A percentile compares a stretch with the other conserved stretches of the same genome.
Conservation (phyloP, 1,284 basidiomycete species). For the Ustilago loliicola region DNA sequence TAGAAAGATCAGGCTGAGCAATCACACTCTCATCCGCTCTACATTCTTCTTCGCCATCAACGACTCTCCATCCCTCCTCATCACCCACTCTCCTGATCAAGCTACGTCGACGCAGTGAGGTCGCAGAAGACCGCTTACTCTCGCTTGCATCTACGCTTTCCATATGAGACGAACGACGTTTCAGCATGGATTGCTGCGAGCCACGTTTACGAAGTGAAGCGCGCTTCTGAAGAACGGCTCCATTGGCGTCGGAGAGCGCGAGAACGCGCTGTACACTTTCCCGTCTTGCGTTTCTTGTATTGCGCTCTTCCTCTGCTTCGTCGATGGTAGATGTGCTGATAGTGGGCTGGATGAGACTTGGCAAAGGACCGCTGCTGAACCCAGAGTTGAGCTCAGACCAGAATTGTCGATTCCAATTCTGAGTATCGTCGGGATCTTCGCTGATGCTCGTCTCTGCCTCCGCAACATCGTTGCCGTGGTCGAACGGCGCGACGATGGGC, state of each 20-base stretch:
- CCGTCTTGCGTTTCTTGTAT: slow-evolving; percentile 5
- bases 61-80: slow-evolving; percentile 31
- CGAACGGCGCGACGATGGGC: neutral
- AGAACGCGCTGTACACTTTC: slow-evolving; percentile 41
- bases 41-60: neutral
- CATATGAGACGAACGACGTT: slow-evolving; percentile 26
- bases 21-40: slow-evolving; percentile 14
- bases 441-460: slow-evolving; percentile 20
- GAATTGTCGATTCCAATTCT: slow-evolving; percentile 20
- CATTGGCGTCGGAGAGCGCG: slow-evolving; percentile 28
- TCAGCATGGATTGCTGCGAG: slow-evolving; percentile 17
- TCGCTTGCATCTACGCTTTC: neutral
- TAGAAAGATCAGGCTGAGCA: slow-evolving; percentile 2
- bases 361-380: slow-evolving; percentile 16
- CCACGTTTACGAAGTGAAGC: slow-evolving; percentile 10
- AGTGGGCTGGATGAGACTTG: slow-evolving; percentile 24
- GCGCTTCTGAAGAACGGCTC: slow-evolving; percentile 12
- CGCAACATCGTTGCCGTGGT: neutral
- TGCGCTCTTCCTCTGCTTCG: neutral
- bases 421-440: slow-evolving; percentile 22
- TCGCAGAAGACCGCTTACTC: slow-evolving; percentile 28
- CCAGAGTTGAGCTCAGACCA: slow-evolving; percentile 26
- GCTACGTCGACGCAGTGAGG: slow-evolving; percentile 17
- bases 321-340: slow-evolving; percentile 8
- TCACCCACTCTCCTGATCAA: slow-evolving; percentile 15